Evolutionary conservation across 441 rosid species (phyloP).

Genomic region (Arabidopsis lyrata): DNA sequence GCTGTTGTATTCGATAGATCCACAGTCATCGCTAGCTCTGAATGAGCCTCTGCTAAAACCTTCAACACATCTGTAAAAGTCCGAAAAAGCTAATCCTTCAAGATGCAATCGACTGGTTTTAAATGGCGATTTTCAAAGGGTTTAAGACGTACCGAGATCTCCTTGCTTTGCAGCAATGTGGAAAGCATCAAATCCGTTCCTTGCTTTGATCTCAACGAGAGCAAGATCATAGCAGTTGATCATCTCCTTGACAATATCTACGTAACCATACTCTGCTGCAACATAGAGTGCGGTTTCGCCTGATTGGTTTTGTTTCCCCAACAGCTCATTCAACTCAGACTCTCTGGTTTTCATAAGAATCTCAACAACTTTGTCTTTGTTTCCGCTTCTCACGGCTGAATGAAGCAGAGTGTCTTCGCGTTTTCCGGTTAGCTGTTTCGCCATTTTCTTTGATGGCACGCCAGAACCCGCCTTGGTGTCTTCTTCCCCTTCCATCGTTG

Average conservation of each 20-base stretch:
- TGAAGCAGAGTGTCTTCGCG: constrained; percentile 79
- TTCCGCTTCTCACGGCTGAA: constrained; percentile 76
- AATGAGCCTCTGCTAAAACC: constrained; percentile 72
- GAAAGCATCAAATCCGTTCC: constrained; percentile 94
- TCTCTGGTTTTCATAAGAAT: constrained; percentile 51
- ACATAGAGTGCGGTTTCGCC: constrained; percentile 93
- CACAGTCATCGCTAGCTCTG: constrained; percentile 88
- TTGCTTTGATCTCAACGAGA: constrained; percentile 81
- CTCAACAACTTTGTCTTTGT: constrained; percentile 56
- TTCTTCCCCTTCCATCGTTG: constrained; percentile 56
- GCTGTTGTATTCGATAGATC: constrained; percentile 85
- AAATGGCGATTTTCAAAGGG: background rate
- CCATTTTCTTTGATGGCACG: constrained; percentile 66
- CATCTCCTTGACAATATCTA: constrained; percentile 77
- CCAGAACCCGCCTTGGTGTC: constrained; percentile 21
- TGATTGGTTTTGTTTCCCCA: constrained; percentile 79
- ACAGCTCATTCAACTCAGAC: constrained; percentile 53
- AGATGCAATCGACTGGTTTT: background rate
- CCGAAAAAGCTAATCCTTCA: background rate
- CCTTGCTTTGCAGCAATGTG: constrained; percentile 98
- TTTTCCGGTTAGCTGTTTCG: constrained; percentile 83
- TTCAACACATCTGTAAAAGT: constrained; percentile 63
- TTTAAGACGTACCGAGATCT: constrained; percentile 61
- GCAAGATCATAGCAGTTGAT: constrained; percentile 73
- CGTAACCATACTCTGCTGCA: constrained; percentile 81